These are phyloP conservation scores for Onygenales sp. DNA, from an alignment of 2,329 filamentous ascomycete species.

Conservation along the genomic window DNA sequence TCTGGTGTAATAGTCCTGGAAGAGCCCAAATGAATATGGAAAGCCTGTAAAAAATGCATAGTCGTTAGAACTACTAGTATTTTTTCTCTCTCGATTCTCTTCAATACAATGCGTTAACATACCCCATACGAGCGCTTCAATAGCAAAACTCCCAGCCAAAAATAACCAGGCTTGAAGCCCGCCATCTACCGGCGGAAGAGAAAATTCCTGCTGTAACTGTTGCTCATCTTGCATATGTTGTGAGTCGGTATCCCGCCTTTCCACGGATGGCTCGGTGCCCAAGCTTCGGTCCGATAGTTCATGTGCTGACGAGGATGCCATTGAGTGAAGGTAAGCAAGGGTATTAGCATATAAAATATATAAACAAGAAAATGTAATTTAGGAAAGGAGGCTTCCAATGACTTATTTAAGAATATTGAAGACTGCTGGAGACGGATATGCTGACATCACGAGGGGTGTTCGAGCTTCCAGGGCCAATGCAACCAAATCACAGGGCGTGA, in stretches of 20 bases:
- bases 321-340: background rate
- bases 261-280: background rate
- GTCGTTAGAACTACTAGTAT: background rate
- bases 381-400: no score
- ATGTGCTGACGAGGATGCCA: background rate
- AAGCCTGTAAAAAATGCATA: conserved; percentile 42
- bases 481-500: no score
- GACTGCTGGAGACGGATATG: no score
- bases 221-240: background rate
- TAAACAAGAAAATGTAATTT: no score
- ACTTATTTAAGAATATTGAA: no score
- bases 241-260: background rate
- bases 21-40: conserved; percentile 59
- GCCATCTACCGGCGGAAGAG: conserved; percentile 26
- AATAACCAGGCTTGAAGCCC: conserved; percentile 38
- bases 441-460: no score
- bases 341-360: background rate
- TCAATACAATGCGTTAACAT: conserved; percentile 8
- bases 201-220: conserved; percentile 5
- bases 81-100: background rate
- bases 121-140: conserved; percentile 49
- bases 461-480: no score
- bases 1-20: conserved; percentile 58
- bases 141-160: conserved; percentile 40
- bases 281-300: background rate